Percentiles rank a stretch among this genome's conserved stretches.
These are phyloP conservation scores for Exserohilum rostratum DNA, from an alignment of 2,329 filamentous ascomycete genomes.

Conservation along the genomic window DNA sequence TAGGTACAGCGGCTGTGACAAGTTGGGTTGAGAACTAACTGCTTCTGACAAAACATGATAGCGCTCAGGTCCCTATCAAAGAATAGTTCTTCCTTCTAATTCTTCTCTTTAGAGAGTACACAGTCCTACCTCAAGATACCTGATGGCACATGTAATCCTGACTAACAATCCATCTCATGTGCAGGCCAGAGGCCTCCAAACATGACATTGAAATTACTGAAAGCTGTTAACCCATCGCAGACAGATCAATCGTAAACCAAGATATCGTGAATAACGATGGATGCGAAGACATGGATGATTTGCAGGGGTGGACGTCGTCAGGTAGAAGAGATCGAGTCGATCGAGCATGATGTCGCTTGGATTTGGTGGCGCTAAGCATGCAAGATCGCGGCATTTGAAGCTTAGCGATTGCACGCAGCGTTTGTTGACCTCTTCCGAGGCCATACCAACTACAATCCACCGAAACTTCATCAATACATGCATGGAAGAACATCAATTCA, in stretches of 20 bases:
- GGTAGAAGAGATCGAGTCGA: conserved; percentile 13
- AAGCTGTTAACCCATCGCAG: not conserved
- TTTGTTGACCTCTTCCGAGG: not conserved
- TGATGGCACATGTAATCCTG: not conserved
- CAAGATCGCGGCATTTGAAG: conserved; percentile 9
- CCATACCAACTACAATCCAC: not conserved
- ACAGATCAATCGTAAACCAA: not conserved
- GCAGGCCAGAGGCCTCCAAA: not conserved
- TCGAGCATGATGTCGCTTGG: conserved; percentile 8
- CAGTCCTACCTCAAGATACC: not conserved
- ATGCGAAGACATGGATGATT: not conserved
- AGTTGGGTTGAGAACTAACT: no score
- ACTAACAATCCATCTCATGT: no score
- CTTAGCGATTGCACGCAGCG: conserved; percentile 5
- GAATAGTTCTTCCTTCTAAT: no score
- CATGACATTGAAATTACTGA: not conserved
- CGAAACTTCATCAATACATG: not conserved
- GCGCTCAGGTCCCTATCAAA: no score
- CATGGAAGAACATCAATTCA: not conserved
- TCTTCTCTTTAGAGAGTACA: no score
- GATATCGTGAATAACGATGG: not conserved
- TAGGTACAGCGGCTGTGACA: no score
- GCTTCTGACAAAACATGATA: no score
- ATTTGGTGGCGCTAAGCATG: conserved; percentile 10
- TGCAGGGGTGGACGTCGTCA: not conserved